Percentiles rank a stretch among this genome's conserved stretches.
These are phyloP conservation scores for Aegilops longissima DNA, from an alignment of 176 grass and related monocot species.

Conservation along the genomic window DNA sequence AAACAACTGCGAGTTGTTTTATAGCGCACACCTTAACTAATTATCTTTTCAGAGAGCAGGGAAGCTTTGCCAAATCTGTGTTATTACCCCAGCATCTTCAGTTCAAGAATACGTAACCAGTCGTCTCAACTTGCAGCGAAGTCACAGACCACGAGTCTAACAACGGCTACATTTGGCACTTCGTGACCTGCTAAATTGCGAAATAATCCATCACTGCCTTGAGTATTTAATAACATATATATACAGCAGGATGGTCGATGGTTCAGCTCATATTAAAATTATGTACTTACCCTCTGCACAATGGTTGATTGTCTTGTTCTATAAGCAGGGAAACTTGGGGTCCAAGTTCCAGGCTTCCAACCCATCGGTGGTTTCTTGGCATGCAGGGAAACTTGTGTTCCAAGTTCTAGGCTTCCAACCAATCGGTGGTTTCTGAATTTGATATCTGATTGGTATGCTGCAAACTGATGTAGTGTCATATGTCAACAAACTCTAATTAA, in stretches of 20 bases:
- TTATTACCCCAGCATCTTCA: neutral
- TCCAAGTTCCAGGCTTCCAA: neutral
- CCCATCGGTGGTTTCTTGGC: neutral
- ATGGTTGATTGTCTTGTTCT: neutral
- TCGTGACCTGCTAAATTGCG: neutral
- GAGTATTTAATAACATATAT: neutral
- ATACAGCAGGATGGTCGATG: neutral
- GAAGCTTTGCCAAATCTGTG: constrained; percentile 11
- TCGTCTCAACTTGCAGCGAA: neutral
- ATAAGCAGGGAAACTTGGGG: constrained; percentile 10
- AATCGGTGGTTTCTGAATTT: neutral
- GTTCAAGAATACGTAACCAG: neutral
- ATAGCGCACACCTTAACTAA: neutral
- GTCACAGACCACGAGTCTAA: neutral
- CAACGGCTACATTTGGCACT: neutral
- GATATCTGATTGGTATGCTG: neutral
- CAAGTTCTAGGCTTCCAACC: neutral
- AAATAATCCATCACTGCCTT: neutral
- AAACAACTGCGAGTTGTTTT: constrained; percentile 8
- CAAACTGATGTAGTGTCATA: neutral
- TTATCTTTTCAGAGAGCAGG: neutral
- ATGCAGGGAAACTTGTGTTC: neutral
- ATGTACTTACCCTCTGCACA: neutral
- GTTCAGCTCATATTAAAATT: neutral
- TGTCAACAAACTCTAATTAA: neutral